Conservation (phyloP, 2,329 filamentous ascomycete species). For the Aspergillus pseudoterreus region DNA sequence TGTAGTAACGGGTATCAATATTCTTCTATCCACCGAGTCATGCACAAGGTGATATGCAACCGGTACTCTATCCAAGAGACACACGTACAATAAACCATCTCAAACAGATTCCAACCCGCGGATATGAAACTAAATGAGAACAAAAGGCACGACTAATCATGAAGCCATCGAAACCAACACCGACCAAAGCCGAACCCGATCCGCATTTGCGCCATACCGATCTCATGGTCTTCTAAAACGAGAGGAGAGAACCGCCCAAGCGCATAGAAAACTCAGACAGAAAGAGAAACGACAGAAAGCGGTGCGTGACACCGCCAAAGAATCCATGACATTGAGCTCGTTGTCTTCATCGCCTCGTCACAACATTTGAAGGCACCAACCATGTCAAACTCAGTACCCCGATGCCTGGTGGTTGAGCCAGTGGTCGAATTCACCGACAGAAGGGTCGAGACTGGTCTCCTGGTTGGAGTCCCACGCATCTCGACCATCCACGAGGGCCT, state of each 20-base stretch:
- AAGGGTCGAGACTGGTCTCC: constrained; percentile 33
- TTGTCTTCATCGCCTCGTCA: constrained; percentile 10
- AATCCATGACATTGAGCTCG: constrained; percentile 10
- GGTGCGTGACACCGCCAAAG: background rate
- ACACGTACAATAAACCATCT: background rate
- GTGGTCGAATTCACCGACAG: constrained; percentile 45
- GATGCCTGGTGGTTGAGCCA: constrained; percentile 36
- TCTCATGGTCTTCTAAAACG: constrained; percentile 1
- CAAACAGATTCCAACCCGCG: too few species aligned
- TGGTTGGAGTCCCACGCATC: constrained; percentile 37
- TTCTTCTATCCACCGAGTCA: too few species aligned
- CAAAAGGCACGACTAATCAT: background rate
- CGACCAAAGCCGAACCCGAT: background rate
- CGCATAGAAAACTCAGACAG: background rate
- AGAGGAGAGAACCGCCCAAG: background rate
- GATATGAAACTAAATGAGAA: too few species aligned
- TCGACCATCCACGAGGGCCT: constrained; percentile 32
- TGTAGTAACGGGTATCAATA: too few species aligned
- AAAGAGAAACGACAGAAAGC: constrained; percentile 2
- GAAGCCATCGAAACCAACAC: background rate
- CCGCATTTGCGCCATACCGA: background rate
- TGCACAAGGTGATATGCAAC: background rate
- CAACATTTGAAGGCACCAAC: background rate
- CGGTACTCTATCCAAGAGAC: background rate
- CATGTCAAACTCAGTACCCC: constrained; percentile 9